phyloP scores from a whole-genome alignment of 768 basidiomycete species.

The Phaffia tasmanica region DNA sequence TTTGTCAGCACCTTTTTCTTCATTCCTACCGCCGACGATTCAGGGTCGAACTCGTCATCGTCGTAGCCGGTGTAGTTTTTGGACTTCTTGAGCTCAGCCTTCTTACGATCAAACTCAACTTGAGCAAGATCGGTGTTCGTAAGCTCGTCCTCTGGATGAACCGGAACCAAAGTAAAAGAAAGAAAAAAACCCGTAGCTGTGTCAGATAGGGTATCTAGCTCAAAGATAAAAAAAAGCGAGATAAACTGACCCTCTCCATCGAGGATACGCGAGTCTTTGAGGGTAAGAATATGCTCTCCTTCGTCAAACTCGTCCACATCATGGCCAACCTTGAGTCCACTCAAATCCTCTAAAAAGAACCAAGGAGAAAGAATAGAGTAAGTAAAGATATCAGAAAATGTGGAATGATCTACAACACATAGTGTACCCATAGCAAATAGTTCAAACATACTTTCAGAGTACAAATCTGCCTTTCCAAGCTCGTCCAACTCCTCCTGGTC shows the following conservation, averaged over 20 bases:
- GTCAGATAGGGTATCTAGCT: constrained; percentile 13
- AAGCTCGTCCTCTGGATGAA: constrained; percentile 97
- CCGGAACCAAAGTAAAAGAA: not conserved
- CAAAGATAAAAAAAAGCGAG: not conserved
- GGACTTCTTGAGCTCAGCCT: constrained; percentile 61
- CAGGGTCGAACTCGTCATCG: constrained; percentile 74
- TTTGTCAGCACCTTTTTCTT: constrained; percentile 76
- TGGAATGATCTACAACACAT: not conserved
- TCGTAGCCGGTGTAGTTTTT: constrained; percentile 85
- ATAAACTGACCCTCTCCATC: constrained; percentile 69
- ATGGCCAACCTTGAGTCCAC: constrained; percentile 90
- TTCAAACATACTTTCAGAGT: constrained; percentile 64
- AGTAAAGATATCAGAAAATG: not conserved
- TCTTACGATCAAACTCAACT: constrained; percentile 61
- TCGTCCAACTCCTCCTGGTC: constrained; percentile 80
- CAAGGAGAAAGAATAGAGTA: not conserved
- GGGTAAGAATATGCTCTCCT: constrained; percentile 86
- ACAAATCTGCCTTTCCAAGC: constrained; percentile 56
- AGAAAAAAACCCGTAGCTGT: not conserved
- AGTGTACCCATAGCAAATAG: not conserved
- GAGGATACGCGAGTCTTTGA: constrained; percentile 90
- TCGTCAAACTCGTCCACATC: constrained; percentile 84
- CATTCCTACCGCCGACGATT: constrained; percentile 52
- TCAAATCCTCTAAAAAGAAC: constrained; percentile 59
- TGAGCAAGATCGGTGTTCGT: constrained; percentile 94